Base-by-base conservation (phyloP, 441 rosid genomes). In the Corymbia citriodora region DNA sequence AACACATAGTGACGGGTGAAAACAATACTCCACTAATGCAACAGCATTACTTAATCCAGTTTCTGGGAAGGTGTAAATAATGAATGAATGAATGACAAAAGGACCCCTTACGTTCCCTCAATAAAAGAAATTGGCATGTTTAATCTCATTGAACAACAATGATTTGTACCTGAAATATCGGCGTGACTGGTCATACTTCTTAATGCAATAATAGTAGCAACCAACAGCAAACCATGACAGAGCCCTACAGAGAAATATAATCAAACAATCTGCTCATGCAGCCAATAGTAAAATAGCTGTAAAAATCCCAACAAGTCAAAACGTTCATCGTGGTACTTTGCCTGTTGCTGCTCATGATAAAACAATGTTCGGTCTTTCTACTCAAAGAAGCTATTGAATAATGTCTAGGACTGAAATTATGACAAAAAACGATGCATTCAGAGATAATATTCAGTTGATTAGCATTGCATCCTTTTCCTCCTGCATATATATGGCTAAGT, bases 211-310 rank as follows among this genome's bases (percentile, higher is more conserved):
- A 95, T 98, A 97, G 95, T 98, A 98, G 94, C 99, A 97, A 90
- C 99, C 99, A 63, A 97, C 99, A 85, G 98, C 98, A 95, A 97
- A 97, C 99, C 99, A 98, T 88, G 99, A 96, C 93, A 98, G 93
- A 87, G 99, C 98, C 96, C 99, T 97, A 91, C 92, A 94, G 91
- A 87, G 81, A 88, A 89, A 93, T 6, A 25, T 36, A 63, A 17
- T 14, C 18, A 9, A 31, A 9, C 49, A 61, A 33, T 68, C 53
- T 53, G 12, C 55, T 53, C 70, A 53, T 49, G 89, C 83, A 6
- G 19, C 54, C 55, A 57, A 57, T 23, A 57, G 49, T 36, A 53
- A 53, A 31, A 33, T 33, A 25, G 12, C 49, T 87, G 36, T 36
- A 18, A 6, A 90, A 61, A 82, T 57, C 72, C 33, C 59, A 63